Evolutionary conservation across 2,329 filamentous ascomycete genomes (phyloP).

Genomic region (Amesomyces nigricolor): DNA sequence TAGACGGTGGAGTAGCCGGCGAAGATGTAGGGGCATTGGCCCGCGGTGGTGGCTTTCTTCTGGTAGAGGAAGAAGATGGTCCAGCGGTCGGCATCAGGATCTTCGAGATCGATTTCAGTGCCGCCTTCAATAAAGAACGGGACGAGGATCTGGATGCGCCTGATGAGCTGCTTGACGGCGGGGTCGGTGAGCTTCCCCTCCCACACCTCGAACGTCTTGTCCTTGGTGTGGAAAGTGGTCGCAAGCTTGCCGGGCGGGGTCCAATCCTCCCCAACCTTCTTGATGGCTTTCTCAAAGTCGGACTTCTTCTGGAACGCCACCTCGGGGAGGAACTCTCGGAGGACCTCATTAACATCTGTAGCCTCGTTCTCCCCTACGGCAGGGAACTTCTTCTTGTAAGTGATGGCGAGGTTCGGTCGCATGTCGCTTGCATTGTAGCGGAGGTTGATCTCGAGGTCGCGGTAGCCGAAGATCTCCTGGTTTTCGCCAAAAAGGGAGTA

Average conservation of each 20-base stretch:
- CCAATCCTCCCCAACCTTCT: conserved; percentile 42
- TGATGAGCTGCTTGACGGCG: conserved; percentile 64
- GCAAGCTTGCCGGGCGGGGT: conserved; percentile 72
- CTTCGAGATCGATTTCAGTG: conserved; percentile 61
- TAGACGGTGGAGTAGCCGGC: conserved; percentile 89
- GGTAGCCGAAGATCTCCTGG: conserved; percentile 86
- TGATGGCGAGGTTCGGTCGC: conserved; percentile 66
- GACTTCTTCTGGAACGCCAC: conserved; percentile 60
- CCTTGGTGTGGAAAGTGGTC: conserved; percentile 54
- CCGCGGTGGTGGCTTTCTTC: conserved; percentile 45
- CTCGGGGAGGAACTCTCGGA: conserved; percentile 62
- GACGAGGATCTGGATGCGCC: conserved; percentile 76
- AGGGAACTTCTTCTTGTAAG: conserved; percentile 66
- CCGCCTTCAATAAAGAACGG: conserved; percentile 91
- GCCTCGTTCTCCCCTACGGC: conserved; percentile 62
- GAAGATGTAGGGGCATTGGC: conserved; percentile 64
- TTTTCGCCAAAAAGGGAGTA: conserved; percentile 93
- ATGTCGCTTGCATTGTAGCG: conserved; percentile 66
- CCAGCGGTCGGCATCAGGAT: conserved; percentile 76
- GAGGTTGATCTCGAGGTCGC: conserved; percentile 69
- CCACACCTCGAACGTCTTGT: conserved; percentile 77
- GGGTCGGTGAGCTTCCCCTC: conserved; percentile 66
- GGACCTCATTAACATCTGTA: conserved; percentile 59
- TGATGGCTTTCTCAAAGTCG: conserved; percentile 58
- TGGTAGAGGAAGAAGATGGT: conserved; percentile 83